phyloP scores from a whole-genome alignment of 116 monocot genomes.

The Phalaenopsis hybrid region DNA sequence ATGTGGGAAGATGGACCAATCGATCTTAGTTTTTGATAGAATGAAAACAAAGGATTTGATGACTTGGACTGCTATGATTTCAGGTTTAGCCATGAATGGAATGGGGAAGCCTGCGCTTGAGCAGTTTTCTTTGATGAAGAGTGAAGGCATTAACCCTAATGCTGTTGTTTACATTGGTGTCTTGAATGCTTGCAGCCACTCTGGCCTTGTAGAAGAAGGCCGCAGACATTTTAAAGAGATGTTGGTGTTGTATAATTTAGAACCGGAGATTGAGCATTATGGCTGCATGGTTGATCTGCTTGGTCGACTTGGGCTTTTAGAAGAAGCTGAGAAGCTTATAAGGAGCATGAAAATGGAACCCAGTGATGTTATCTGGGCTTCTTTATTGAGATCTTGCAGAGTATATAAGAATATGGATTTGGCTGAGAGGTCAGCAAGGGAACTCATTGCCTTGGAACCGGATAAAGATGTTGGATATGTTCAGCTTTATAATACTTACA shows the following conservation, averaged over 20 bases:
- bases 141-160: conserved; percentile 48
- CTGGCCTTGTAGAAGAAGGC: conserved; percentile 48
- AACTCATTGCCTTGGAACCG: conserved; percentile 38
- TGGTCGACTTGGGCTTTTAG: conserved; percentile 40
- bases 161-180: conserved; percentile 55
- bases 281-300: conserved; percentile 79
- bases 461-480: conserved; percentile 59
- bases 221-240: conserved; percentile 53
- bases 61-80: conserved; percentile 33
- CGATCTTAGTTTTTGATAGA: conserved; percentile 30
- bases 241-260: conserved; percentile 28
- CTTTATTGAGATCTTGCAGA: conserved; percentile 63
- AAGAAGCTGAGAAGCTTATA: conserved; percentile 59
- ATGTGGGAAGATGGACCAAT: conserved; percentile 58
- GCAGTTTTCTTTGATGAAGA: conserved; percentile 46
- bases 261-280: conserved; percentile 84
- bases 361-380: conserved; percentile 61
- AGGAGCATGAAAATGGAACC: conserved; percentile 56
- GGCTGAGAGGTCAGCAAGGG: conserved; percentile 49
- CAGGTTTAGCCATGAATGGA: conserved; percentile 53
- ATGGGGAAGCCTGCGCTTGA: conserved; percentile 47
- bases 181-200: conserved; percentile 72
- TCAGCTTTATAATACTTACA: conserved; percentile 53
- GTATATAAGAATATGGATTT: conserved; percentile 34
- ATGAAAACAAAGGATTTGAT: conserved; percentile 30